Percentiles rank a stretch among this genome's conserved stretches.
These are phyloP conservation scores for Aphelidium insulamus DNA, from an alignment of 371 early-diverging fungal genomes.

Conservation along the genomic window DNA sequence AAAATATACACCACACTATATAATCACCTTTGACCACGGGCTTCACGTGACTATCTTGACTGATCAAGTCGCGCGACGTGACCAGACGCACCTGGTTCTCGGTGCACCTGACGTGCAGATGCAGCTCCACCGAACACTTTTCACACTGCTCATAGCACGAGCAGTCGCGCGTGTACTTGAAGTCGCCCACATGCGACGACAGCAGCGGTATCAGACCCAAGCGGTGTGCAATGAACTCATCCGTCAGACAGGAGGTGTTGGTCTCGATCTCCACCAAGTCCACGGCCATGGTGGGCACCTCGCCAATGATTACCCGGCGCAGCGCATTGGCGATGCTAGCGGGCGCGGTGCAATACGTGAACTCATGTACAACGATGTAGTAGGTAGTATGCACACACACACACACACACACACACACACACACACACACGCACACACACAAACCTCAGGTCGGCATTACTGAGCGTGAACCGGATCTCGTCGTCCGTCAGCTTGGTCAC, in stretches of 20 bases:
- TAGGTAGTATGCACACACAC: not conserved
- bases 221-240: constrained; percentile 97
- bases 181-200: constrained; percentile 42
- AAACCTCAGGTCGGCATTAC: constrained; percentile 54
- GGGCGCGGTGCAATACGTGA: too few relatives aligned
- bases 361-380: not conserved
- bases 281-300: constrained; percentile 98
- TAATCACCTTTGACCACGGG: constrained; percentile 43
- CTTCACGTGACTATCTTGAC: constrained; percentile 44
- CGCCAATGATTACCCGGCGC: constrained; percentile 87
- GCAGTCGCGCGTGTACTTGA: constrained; percentile 84
- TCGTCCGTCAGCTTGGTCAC: constrained; percentile 39
- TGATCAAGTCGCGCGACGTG: constrained; percentile 57
- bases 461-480: constrained; percentile 42
- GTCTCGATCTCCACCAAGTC: constrained; percentile 89
- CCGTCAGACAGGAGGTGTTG: constrained; percentile 91
- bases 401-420: not conserved
- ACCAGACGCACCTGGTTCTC: constrained; percentile 52
- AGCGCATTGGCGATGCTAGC: constrained; percentile 90
- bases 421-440: not conserved
- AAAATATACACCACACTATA: not conserved
- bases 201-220: constrained; percentile 92
- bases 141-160: constrained; percentile 68
- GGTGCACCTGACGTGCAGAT: constrained; percentile 57
- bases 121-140: constrained; percentile 73